Base-by-base conservation (phyloP, 495 filamentous ascomycete genomes). In the Amphirosellinia nigrospora region DNA sequence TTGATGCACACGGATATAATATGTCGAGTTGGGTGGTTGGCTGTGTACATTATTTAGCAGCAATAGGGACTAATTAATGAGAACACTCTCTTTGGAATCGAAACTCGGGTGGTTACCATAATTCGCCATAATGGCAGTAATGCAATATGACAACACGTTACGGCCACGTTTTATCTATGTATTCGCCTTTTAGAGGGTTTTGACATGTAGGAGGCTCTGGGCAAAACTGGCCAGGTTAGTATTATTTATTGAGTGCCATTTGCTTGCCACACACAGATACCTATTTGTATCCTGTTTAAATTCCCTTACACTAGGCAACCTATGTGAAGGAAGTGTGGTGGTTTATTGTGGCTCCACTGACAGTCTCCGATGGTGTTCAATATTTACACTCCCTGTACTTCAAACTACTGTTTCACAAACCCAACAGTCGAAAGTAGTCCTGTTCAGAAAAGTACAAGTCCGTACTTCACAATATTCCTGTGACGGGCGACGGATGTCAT, bases 51-150 rank as follows among this genome's bases (percentile, higher is more conserved):
- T 43, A 30, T 23, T 21, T 3, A 9, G 19, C 7, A 43, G 38
- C 39, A 16, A 30, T 62, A 62, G n/a, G n/a, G n/a, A n/a, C 23
- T 2, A 45, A 41, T 45, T 45, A 43, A 62, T 62, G 38, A 45
- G 21, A 62, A n/a, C 0, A 6, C 1, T 8, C 0, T 7, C 11
- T 34, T 56, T 10, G 10, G 28, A 55, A 26, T 2, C 6, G 13
- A 9, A 55, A 8, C 3, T 0, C 7, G 30, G 10, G 19, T 55
- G 0, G 6, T 6, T 26, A 0, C 19, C 19, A 2, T 55, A 13
- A 32, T 55, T 8, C 26, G n/a, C 6, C 1, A 6, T 50, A 50
- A 26, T 9, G 11, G 7, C 19, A 2, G 9, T 21, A 4, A 1
- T 41, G 39, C 13, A 41, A 41, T 36, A 36, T 36, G 34, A 4